Evolutionary conservation across 2,329 filamentous ascomycete species (phyloP), one percentile per base, ranked within the genome.

Genomic region (Curvularia verruculosa): DNA sequence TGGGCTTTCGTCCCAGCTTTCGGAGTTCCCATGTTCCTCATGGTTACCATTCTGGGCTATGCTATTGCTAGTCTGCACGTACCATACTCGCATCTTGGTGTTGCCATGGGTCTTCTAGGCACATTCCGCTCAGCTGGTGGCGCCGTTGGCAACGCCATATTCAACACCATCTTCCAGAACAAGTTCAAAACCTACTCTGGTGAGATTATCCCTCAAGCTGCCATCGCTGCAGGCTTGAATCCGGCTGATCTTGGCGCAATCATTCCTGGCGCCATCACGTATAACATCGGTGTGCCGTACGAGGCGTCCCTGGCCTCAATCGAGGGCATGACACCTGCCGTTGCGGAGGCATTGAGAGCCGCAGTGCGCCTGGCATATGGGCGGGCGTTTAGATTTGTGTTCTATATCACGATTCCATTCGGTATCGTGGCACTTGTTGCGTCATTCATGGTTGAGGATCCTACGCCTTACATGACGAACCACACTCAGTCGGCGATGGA

Each of bases 31-130:
- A 40, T 40, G 37, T 40, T 40, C 37, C 37, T 40, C 37, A 40
- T 40, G 37, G 37, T 40, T 40, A 40, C 37, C 37, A 40, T 40
- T 40, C 21, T 40, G 37, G 37, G 37, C 37, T 40, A 40, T 40
- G 37, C 37, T 8, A 40, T 40, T 40, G 37, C 37, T 21, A 40
- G 37, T 40, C 18, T 40, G 37, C 37, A 40, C 37, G 37, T 40
- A 40, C 37, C 37, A 21, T 40, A 40, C 37, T 40, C 37, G 37
- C 37, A 40, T 40, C 37, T 40, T 18, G 37, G 37, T 40, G 37
- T 40, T 40, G 37, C 37, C 37, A 40, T 40, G 37, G 37, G 37
- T 40, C 37, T 40, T 40, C 37, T 40, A 21, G 37, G 37, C 37
- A 40, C 37, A 18, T 40, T 40, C 37, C 37, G 37, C 37, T 40